Percentiles rank a stretch among this genome's conserved stretches.
Conservation (phyloP, 208 protist species). For the Acanthamoeba lenticulata region DNA sequence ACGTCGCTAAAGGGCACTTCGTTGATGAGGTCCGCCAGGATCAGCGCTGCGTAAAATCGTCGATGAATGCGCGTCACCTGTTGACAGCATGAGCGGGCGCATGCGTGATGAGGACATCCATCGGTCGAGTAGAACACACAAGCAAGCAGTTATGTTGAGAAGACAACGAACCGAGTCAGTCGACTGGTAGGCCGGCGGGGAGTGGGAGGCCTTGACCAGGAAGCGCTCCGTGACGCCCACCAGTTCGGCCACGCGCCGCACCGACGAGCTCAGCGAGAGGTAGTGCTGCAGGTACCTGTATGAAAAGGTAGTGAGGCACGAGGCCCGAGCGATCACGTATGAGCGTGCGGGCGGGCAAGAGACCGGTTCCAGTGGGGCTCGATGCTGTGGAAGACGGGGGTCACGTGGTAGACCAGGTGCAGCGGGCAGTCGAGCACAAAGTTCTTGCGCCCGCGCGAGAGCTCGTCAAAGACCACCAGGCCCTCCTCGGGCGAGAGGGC, state of each 20-base stretch:
- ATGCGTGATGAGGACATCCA: neutral
- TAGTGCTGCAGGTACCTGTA: slow-evolving; percentile 64
- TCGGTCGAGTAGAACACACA: neutral
- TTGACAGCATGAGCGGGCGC: neutral
- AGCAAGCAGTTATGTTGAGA: neutral
- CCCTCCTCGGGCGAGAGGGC: slow-evolving; percentile 79
- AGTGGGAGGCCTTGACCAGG: slow-evolving; percentile 48
- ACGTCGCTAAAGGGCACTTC: slow-evolving; percentile 89
- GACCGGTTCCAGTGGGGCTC: slow-evolving; percentile 77
- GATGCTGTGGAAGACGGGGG: slow-evolving; percentile 74
- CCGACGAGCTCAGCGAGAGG: neutral
- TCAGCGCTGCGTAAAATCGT: slow-evolving; percentile 92
- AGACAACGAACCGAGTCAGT: neutral
- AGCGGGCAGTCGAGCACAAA: slow-evolving; percentile 79
- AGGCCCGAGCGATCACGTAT: neutral
- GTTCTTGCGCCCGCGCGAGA: slow-evolving; percentile 68
- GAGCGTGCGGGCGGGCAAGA: neutral
- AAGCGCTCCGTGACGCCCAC: slow-evolving; percentile 56
- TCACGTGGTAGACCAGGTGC: slow-evolving; percentile 82
- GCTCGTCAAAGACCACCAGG: slow-evolving; percentile 76
- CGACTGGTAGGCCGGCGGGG: slow-evolving; percentile 47
- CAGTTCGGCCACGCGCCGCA: neutral
- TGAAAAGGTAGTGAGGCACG: neutral
- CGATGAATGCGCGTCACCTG: slow-evolving; percentile 84
- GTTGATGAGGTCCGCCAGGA: slow-evolving; percentile 89